A percentile compares a stretch with the other conserved stretches of the same genome.
These are phyloP conservation scores for Lepidium didymum DNA, from an alignment of 345 rosid genomes.

Conservation along the genomic window DNA sequence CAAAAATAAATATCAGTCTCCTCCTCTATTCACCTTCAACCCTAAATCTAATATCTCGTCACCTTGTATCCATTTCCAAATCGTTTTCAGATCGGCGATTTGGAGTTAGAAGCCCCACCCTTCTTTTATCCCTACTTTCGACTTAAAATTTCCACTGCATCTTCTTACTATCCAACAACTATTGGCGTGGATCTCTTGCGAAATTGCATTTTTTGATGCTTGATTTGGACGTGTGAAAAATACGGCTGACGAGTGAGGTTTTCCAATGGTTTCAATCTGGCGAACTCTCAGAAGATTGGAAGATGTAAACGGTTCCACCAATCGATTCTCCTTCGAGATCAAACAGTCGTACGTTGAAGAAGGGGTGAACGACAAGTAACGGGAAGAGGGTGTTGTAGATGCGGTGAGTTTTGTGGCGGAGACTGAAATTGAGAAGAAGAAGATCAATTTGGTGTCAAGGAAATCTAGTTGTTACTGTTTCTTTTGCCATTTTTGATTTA, in stretches of 20 bases:
- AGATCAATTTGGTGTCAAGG: conserved; percentile 29
- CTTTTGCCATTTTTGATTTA: background rate
- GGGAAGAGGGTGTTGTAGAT: conserved; percentile 26
- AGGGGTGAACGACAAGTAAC: conserved; percentile 26
- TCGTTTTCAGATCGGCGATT: background rate
- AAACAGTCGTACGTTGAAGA: conserved; percentile 49
- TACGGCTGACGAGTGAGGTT: background rate
- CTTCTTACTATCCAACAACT: background rate
- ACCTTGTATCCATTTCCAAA: background rate
- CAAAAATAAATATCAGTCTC: too few species aligned
- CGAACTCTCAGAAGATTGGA: conserved; percentile 68
- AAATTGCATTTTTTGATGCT: background rate
- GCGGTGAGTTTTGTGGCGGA: conserved; percentile 33
- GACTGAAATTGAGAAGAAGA: background rate
- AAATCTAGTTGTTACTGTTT: conserved; percentile 9
- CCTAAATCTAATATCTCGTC: too few species aligned
- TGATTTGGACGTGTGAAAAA: background rate
- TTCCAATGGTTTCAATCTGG: conserved; percentile 74
- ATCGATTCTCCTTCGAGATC: conserved; percentile 58
- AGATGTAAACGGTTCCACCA: conserved; percentile 21
- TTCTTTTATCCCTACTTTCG: background rate
- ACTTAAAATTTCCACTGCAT: background rate
- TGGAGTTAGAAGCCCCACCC: background rate
- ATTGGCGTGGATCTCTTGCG: background rate
- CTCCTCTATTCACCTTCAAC: too few species aligned